phyloP scores from a whole-genome alignment of 495 filamentous ascomycete species.

The Hypoxylon perforatum region DNA sequence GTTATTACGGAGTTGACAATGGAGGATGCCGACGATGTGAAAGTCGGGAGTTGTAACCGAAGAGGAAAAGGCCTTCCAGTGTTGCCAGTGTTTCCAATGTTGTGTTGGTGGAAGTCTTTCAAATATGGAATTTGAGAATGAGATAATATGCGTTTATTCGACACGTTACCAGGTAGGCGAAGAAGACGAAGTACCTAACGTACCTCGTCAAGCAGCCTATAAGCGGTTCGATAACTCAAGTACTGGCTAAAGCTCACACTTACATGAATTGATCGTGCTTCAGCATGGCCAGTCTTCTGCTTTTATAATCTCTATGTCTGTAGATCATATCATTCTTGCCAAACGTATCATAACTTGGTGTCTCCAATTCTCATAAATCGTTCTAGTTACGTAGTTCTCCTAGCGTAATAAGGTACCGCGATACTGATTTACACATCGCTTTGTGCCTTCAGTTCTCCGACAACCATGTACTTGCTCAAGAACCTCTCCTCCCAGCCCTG shows the following conservation, averaged over 20 bases:
- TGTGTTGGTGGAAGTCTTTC: too few species aligned
- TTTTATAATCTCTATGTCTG: background rate
- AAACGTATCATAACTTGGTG: background rate
- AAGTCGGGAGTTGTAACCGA: background rate
- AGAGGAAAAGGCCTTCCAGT: background rate
- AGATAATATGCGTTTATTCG: too few species aligned
- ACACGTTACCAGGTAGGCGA: too few species aligned
- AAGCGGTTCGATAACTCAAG: slow-evolving; percentile 1
- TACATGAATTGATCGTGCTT: background rate
- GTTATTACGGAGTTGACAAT: background rate
- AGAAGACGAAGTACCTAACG: too few species aligned
- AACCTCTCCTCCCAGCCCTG: slow-evolving; percentile 94
- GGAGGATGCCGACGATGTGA: background rate
- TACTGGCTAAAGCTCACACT: too few species aligned
- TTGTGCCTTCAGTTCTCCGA: slow-evolving; percentile 81
- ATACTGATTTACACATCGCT: slow-evolving; percentile 48
- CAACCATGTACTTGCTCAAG: slow-evolving; percentile 90
- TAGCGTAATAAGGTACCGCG: too few species aligned
- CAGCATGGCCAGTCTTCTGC: background rate
- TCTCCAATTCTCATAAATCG: background rate
- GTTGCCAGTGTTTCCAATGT: too few species aligned
- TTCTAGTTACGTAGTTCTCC: background rate
- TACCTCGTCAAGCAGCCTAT: too few species aligned
- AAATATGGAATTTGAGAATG: too few species aligned
- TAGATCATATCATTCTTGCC: background rate